Conservation (phyloP, 2,329 filamentous ascomycete genomes). For the Ophiostoma triangulosporum region DNA sequence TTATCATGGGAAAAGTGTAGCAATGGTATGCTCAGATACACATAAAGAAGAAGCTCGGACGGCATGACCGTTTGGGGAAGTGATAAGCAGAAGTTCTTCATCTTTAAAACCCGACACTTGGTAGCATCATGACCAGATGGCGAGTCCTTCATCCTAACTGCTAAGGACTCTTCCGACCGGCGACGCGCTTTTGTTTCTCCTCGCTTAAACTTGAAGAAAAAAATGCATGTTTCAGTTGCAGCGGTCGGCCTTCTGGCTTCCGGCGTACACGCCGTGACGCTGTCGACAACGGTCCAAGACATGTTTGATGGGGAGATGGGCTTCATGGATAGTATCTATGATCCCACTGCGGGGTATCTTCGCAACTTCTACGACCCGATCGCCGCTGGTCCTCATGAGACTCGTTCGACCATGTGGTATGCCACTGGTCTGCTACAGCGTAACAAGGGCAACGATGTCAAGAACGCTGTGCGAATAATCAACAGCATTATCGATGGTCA, state of each 20-base stretch:
- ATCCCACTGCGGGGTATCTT: constrained; percentile 36
- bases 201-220: too few species aligned
- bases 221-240: not conserved
- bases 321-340: constrained; percentile 43
- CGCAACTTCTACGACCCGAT: constrained; percentile 30
- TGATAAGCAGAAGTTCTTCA: not conserved
- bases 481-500: constrained; percentile 39
- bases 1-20: too few species aligned
- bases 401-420: constrained; percentile 45
- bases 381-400: constrained; percentile 43
- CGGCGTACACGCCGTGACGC: not conserved
- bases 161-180: not conserved
- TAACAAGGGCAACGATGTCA: constrained; percentile 26
- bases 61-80: not conserved
- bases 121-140: not conserved
- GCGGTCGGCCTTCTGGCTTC: not conserved
- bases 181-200: not conserved
- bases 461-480: constrained; percentile 10
- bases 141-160: not conserved
- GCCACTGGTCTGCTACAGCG: constrained; percentile 42
- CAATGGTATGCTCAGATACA: not conserved
- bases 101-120: not conserved
- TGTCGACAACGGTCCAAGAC: constrained; percentile 14
- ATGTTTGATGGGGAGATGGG: constrained; percentile 38
- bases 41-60: not conserved